These are phyloP conservation scores for Pseudisothecium myosuroides DNA, from an alignment of 225 moss, liverwort and hornwort species.

Conservation along the genomic window DNA sequence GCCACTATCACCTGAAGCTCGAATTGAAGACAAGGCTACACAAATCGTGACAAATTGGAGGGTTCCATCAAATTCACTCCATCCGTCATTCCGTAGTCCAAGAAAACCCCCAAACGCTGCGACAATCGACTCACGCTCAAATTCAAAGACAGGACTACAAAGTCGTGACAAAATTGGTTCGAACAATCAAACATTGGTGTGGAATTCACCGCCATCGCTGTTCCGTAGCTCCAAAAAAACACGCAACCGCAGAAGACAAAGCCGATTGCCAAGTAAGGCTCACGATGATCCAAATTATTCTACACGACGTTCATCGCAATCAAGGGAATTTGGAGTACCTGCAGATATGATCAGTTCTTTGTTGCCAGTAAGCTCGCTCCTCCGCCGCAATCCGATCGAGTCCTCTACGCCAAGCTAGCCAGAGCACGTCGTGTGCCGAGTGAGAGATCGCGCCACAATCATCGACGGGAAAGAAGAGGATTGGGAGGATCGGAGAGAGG, in stretches of 20 bases:
- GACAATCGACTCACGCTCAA: neutral
- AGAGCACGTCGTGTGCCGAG: no score
- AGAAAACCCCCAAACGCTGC: neutral
- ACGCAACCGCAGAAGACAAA: neutral
- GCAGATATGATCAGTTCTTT: no score
- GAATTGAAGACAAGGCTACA: neutral
- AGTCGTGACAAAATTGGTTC: neutral
- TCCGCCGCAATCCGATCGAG: neutral
- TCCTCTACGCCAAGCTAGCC: neutral
- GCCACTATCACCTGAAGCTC: neutral
- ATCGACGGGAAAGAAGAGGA: neutral
- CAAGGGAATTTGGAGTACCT: no score
- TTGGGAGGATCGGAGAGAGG: no score
- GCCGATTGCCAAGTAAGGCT: no score
- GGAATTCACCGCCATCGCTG: neutral
- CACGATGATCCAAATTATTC: no score
- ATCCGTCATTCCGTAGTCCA: no score
- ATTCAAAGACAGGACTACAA: neutral
- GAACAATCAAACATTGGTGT: neutral
- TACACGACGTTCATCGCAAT: no score
- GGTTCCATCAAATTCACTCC: neutral
- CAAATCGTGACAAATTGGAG: neutral
- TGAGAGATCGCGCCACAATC: neutral
- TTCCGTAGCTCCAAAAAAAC: neutral
- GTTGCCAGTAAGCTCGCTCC: neutral